phyloP scores from a whole-genome alignment of 2,329 filamentous ascomycete genomes.

The Clonostachys rosea region DNA sequence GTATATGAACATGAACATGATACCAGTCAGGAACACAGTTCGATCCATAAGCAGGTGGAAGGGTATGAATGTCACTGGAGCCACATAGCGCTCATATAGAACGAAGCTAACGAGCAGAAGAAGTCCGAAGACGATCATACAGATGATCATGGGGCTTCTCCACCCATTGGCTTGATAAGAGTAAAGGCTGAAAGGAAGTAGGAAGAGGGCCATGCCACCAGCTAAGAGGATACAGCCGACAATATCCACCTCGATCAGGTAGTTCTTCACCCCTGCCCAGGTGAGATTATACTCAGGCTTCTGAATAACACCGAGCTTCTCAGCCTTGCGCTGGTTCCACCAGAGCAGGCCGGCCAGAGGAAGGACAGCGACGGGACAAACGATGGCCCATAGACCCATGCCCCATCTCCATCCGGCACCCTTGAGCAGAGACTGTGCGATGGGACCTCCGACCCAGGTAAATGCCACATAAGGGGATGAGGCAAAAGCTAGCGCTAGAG shows the following conservation, averaged over 20 bases:
- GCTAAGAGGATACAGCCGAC: constrained; percentile 53
- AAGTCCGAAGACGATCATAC: constrained; percentile 57
- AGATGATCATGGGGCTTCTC: constrained; percentile 48
- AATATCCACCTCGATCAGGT: constrained; percentile 53
- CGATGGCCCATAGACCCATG: constrained; percentile 44
- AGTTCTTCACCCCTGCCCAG: constrained; percentile 41
- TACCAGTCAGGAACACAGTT: constrained; percentile 28
- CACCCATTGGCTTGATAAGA: constrained; percentile 40
- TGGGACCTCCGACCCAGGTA: constrained; percentile 53
- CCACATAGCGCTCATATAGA: constrained; percentile 53
- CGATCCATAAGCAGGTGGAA: constrained; percentile 43
- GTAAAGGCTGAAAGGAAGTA: constrained; percentile 61
- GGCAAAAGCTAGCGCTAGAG: constrained; percentile 28
- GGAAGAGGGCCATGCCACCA: constrained; percentile 52
- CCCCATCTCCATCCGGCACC: constrained; percentile 44
- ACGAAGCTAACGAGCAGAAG: constrained; percentile 49
- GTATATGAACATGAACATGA: constrained; percentile 33
- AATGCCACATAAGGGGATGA: constrained; percentile 58
- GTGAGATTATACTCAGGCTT: constrained; percentile 8
- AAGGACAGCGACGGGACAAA: constrained; percentile 50
- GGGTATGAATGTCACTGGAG: constrained; percentile 52
- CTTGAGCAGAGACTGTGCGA: constrained; percentile 44
- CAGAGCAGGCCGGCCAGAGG: constrained; percentile 53
- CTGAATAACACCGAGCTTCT: constrained; percentile 40
- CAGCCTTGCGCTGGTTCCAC: constrained; percentile 54